These are phyloP conservation scores for Candida neerlandica DNA, from an alignment of 1,139 yeast species.

Conservation along the genomic window DNA sequence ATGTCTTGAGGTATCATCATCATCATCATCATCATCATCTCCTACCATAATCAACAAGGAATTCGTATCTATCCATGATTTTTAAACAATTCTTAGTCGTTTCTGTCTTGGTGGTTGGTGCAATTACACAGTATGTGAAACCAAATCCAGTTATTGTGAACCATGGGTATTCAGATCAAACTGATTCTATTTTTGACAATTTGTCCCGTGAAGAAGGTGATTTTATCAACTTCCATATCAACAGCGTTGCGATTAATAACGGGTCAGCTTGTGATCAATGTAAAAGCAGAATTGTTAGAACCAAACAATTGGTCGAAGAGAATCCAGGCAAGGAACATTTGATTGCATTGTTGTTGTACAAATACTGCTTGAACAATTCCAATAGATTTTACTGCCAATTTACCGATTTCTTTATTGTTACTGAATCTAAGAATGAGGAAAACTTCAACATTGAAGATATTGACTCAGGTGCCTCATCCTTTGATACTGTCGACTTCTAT, in stretches of 20 bases:
- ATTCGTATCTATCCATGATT: neutral
- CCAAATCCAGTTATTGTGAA: constrained; percentile 20
- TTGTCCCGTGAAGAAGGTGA: constrained; percentile 32
- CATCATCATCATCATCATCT: too few relatives aligned
- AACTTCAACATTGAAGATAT: constrained; percentile 19
- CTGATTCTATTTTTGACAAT: constrained; percentile 28
- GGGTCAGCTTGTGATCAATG: constrained; percentile 39
- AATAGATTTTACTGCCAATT: constrained; percentile 34
- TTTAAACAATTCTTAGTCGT: neutral
- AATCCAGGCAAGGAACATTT: constrained; percentile 40
- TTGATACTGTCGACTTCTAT: constrained; percentile 31
- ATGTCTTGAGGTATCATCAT: too few relatives aligned
- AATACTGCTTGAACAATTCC: constrained; percentile 34
- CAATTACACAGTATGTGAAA: constrained; percentile 16
- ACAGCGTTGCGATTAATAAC: constrained; percentile 25
- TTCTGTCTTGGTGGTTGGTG: constrained; percentile 11
- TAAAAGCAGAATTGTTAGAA: constrained; percentile 36
- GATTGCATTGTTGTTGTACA: constrained; percentile 36
- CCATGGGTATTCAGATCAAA: constrained; percentile 21
- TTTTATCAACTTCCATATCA: constrained; percentile 31
- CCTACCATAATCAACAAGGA: neutral
- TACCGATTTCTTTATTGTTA: constrained; percentile 41
- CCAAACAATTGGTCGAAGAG: constrained; percentile 27
- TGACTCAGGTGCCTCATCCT: constrained; percentile 27
- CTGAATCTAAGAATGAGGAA: constrained; percentile 27